Percentiles rank a stretch among this genome's conserved stretches.
Evolutionary conservation across 805 yeast species (phyloP).

Genomic region (Kuraishia floccosa): DNA sequence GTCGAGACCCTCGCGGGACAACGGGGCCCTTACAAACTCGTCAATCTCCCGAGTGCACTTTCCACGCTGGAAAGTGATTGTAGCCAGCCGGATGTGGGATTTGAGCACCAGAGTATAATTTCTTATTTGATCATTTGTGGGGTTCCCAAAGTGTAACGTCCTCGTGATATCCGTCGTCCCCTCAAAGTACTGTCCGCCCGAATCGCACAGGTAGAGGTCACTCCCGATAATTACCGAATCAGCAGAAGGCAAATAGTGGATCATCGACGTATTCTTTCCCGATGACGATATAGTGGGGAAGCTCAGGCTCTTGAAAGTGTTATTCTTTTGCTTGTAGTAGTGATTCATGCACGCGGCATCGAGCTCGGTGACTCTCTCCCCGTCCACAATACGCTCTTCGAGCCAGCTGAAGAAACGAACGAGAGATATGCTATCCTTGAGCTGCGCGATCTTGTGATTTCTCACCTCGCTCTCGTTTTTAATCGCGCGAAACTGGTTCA

Average conservation of each 20-base stretch:
- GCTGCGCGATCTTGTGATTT: constrained; percentile 63
- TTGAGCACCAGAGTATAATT: constrained; percentile 47
- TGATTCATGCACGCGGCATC: constrained; percentile 52
- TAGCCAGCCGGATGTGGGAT: constrained; percentile 39
- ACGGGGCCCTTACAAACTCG: constrained; percentile 42
- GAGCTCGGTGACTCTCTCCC: no score
- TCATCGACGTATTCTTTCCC: constrained; percentile 68
- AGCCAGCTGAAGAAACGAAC: constrained; percentile 76
- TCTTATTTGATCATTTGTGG: constrained; percentile 29
- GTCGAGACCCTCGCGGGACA: constrained; percentile 46
- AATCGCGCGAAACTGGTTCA: no score
- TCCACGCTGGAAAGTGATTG: constrained; percentile 39
- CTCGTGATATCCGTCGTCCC: constrained; percentile 59
- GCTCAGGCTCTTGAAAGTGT: constrained; percentile 49
- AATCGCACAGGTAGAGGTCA: constrained; percentile 41
- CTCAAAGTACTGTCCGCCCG: constrained; percentile 49
- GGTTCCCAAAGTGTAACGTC: constrained; percentile 43
- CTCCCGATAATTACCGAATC: constrained; percentile 37
- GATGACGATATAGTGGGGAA: constrained; percentile 68
- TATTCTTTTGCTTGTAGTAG: constrained; percentile 38
- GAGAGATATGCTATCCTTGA: constrained; percentile 73
- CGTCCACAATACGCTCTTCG: no score
- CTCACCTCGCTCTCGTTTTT: no score
- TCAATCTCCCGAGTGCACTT: constrained; percentile 44
- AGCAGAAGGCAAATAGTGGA: constrained; percentile 55